phyloP scores from a whole-genome alignment of 2,329 filamentous ascomycete genomes.

The Cladosporium sphaerospermum region DNA sequence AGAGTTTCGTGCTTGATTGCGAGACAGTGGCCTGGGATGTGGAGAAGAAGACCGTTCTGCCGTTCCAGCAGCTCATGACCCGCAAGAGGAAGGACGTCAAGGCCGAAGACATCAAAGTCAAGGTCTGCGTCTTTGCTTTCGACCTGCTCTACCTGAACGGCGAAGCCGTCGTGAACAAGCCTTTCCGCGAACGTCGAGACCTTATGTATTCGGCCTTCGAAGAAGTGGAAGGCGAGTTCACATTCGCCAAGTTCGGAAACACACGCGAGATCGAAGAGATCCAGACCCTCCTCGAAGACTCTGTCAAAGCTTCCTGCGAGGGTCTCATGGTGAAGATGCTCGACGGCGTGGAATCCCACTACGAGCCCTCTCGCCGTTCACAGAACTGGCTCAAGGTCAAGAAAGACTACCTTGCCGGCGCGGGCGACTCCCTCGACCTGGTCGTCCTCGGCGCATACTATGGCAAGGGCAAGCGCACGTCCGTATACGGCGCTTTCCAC shows the following conservation, averaged over 20 bases:
- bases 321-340: slow-evolving; percentile 99
- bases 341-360: slow-evolving; percentile 84
- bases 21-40: slow-evolving; percentile 97
- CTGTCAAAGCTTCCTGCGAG: slow-evolving; percentile 91
- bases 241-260: slow-evolving; percentile 80
- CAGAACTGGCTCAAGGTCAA: slow-evolving; percentile 99
- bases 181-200: slow-evolving; percentile 75
- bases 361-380: slow-evolving; percentile 92
- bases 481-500: slow-evolving; percentile 90
- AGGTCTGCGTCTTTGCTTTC: slow-evolving; percentile 95
- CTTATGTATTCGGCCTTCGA: slow-evolving; percentile 67
- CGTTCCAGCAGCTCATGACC: slow-evolving; percentile 98
- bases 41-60: slow-evolving; percentile 88
- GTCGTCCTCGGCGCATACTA: slow-evolving; percentile 93
- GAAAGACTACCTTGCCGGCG: slow-evolving; percentile 91
- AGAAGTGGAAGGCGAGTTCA: slow-evolving; percentile 81
- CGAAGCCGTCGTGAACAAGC: slow-evolving; percentile 77
- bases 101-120: slow-evolving; percentile 88
- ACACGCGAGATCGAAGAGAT: slow-evolving; percentile 90
- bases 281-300: slow-evolving; percentile 84
- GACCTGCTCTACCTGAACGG: slow-evolving; percentile 92
- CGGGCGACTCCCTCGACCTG: slow-evolving; percentile 92
- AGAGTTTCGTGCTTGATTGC: slow-evolving; percentile 96
- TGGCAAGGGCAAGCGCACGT: slow-evolving; percentile 91
- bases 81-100: slow-evolving; percentile 97